phyloP scores from a whole-genome alignment of 305 asterid species.

The Fraxinus sp. region DNA sequence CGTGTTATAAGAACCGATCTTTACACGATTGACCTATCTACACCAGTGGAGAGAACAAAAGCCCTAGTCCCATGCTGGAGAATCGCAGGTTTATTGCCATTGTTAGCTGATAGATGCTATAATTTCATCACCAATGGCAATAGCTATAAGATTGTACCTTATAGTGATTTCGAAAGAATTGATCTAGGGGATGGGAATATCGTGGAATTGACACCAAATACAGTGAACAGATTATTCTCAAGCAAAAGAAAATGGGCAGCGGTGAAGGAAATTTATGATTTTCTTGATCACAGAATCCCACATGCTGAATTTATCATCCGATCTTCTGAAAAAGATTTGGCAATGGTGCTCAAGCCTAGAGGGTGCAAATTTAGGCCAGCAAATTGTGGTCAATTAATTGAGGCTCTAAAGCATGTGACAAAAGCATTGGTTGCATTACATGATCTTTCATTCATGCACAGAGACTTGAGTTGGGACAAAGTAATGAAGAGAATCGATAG shows the following conservation, averaged over 20 bases:
- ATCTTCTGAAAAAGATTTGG: slow-evolving; percentile 40
- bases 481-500: slow-evolving; percentile 37
- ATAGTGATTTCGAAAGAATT: slow-evolving; percentile 37
- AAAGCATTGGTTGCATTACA: slow-evolving; percentile 46
- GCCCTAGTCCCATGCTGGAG: slow-evolving; percentile 47
- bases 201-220: slow-evolving; percentile 42
- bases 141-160: slow-evolving; percentile 16
- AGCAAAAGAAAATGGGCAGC: slow-evolving; percentile 35
- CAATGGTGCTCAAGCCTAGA: slow-evolving; percentile 44
- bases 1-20: slow-evolving; percentile 45
- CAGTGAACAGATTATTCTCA: slow-evolving; percentile 24
- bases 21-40: slow-evolving; percentile 39
- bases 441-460: slow-evolving; percentile 49
- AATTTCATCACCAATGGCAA: slow-evolving; percentile 4
- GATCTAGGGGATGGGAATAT: slow-evolving; percentile 36
- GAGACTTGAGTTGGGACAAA: slow-evolving; percentile 49
- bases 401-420: slow-evolving; percentile 42
- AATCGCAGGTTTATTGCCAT: slow-evolving; percentile 38
- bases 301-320: slow-evolving; percentile 36
- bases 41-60: slow-evolving; percentile 37
- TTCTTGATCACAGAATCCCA: slow-evolving; percentile 40
- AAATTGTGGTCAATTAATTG: slow-evolving; percentile 35
- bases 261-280: slow-evolving; percentile 43
- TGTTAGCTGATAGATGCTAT: slow-evolving; percentile 39
- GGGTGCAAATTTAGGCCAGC: slow-evolving; percentile 35